Conservation (phyloP, 345 rosid genomes). For the Clarkia xantiana region DNA sequence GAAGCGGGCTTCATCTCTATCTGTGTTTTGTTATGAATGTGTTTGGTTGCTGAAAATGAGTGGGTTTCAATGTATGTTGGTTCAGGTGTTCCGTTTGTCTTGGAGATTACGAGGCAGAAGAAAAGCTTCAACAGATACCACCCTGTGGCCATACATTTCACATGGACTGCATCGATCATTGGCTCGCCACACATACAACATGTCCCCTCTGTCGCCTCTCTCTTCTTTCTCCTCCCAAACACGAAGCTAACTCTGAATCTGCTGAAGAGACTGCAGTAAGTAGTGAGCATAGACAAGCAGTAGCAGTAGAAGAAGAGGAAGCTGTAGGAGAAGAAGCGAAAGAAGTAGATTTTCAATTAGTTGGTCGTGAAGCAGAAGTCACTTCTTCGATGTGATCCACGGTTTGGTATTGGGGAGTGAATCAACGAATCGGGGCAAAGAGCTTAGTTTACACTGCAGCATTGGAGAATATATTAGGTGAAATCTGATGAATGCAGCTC, state of each 20-base stretch:
- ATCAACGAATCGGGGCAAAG: too few relatives aligned
- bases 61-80: neutral
- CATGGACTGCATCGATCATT: slow-evolving; percentile 82
- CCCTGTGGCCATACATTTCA: slow-evolving; percentile 81
- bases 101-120: slow-evolving; percentile 69
- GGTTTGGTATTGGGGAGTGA: too few relatives aligned
- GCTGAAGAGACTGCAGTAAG: slow-evolving; percentile 1
- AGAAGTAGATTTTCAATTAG: slow-evolving; percentile 6
- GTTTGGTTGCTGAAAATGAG: neutral
- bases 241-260: slow-evolving; percentile 13
- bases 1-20: too few relatives aligned
- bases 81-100: slow-evolving; percentile 78
- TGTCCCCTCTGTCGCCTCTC: slow-evolving; percentile 88
- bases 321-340: too few relatives aligned
- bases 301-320: too few relatives aligned
- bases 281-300: too few relatives aligned
- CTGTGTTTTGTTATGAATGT: neutral
- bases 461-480: too few relatives aligned
- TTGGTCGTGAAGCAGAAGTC: slow-evolving; percentile 8
- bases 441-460: too few relatives aligned
- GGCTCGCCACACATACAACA: slow-evolving; percentile 73
- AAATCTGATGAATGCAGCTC: too few relatives aligned
- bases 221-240: slow-evolving; percentile 36
- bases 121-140: slow-evolving; percentile 70
- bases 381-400: neutral